Conservation (phyloP, 1,139 yeast genomes). For the Candida gigantensis region DNA sequence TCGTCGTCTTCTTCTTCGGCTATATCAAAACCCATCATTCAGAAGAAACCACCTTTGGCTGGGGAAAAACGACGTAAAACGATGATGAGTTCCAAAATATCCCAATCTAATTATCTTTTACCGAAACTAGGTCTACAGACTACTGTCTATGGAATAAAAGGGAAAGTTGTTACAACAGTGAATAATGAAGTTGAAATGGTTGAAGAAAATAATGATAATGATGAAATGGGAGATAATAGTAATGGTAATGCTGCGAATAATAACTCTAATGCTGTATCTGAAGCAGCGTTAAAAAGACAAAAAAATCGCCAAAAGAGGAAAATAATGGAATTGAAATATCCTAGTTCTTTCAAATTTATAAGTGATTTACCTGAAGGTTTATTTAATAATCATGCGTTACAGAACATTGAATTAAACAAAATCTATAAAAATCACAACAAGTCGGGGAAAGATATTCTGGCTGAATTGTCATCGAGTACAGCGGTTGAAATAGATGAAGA, state of each 20-base stretch:
- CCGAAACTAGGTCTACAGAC: constrained; percentile 53
- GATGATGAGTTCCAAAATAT: constrained; percentile 27
- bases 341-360: constrained; percentile 35
- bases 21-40: constrained; percentile 5
- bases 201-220: constrained; percentile 43
- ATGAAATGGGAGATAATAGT: constrained; percentile 28
- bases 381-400: constrained; percentile 35
- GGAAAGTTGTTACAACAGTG: constrained; percentile 12
- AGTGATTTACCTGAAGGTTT: constrained; percentile 39
- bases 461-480: constrained; percentile 26
- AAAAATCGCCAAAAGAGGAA: constrained; percentile 31
- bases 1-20: constrained; percentile 39
- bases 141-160: constrained; percentile 46
- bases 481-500: constrained; percentile 42
- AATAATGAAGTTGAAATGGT: constrained; percentile 17
- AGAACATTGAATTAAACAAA: constrained; percentile 33
- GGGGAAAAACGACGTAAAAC: constrained; percentile 10
- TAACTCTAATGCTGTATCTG: constrained; percentile 25
- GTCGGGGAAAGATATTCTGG: constrained; percentile 20
- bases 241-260: constrained; percentile 21
- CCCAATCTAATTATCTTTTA: constrained; percentile 41
- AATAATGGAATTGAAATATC: constrained; percentile 40
- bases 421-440: constrained; percentile 21
- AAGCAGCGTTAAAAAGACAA: constrained; percentile 36
- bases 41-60: no score